A percentile compares a stretch with the other conserved stretches of the same genome.
Evolutionary conservation across 768 basidiomycete genomes (phyloP).

Genomic region (Leccinum variicolor): DNA sequence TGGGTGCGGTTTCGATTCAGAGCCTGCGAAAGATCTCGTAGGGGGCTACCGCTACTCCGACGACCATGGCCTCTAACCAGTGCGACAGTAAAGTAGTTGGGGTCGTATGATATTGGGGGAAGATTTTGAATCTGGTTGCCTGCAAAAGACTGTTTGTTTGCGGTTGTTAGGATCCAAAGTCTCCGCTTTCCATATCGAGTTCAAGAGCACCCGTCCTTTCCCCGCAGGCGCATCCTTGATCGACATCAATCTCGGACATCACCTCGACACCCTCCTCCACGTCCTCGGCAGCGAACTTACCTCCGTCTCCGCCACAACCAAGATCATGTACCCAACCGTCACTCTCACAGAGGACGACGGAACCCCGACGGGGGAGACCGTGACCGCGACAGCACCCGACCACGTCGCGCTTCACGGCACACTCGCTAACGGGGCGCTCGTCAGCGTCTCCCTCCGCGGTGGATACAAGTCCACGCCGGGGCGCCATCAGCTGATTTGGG

Average conservation of each 20-base stretch:
- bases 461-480: conserved; percentile 9
- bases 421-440: conserved; percentile 5
- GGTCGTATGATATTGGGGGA: too few species aligned
- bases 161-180: too few species aligned
- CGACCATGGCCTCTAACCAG: not conserved
- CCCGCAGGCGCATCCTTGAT: not conserved
- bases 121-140: not conserved
- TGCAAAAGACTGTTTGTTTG: too few species aligned
- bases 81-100: too few species aligned
- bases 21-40: not conserved
- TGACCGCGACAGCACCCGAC: conserved; percentile 1
- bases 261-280: conserved; percentile 4
- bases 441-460: conserved; percentile 1
- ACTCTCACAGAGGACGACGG: conserved; percentile 1
- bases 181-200: too few species aligned
- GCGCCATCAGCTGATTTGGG: conserved; percentile 8
- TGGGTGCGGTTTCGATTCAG: not conserved
- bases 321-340: conserved; percentile 3
- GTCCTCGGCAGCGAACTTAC: conserved; percentile 4
- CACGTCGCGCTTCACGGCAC: conserved; percentile 4
- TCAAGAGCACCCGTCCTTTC: not conserved
- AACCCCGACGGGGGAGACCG: conserved; percentile 3
- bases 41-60: not conserved
- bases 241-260: conserved; percentile 2
- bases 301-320: conserved; percentile 3